Evolutionary conservation across 169 alveolate genomes (phyloP).

Genomic region (Ichthyophthirius multifiliis): DNA sequence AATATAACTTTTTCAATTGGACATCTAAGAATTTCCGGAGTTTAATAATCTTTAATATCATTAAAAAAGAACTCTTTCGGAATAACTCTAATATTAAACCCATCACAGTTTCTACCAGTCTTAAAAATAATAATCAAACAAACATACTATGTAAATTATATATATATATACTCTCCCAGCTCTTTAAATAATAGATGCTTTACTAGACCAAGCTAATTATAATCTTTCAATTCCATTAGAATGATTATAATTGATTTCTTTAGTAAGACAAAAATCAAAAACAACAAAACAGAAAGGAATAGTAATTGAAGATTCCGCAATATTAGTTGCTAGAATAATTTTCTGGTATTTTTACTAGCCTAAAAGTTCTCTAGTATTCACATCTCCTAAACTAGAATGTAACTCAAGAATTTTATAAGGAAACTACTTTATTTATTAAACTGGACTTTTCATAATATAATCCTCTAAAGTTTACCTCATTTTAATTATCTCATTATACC

Average conservation of each 20-base stretch:
- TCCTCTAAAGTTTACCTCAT: slow-evolving; percentile 38
- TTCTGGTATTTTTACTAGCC: slow-evolving; percentile 52
- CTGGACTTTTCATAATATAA: neutral
- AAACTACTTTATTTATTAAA: slow-evolving; percentile 26
- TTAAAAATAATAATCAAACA: neutral
- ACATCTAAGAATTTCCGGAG: slow-evolving; percentile 82
- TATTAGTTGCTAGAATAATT: slow-evolving; percentile 83
- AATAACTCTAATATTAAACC: slow-evolving; percentile 68
- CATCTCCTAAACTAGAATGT: slow-evolving; percentile 14
- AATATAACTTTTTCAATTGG: slow-evolving; percentile 79
- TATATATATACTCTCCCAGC: slow-evolving; percentile 51
- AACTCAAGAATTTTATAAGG: slow-evolving; percentile 40
- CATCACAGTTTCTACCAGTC: slow-evolving; percentile 76
- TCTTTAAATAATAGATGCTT: slow-evolving; percentile 76
- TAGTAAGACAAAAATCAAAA: slow-evolving; percentile 79
- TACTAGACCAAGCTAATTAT: slow-evolving; percentile 69
- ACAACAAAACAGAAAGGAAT: slow-evolving; percentile 79
- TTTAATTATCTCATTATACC: slow-evolving; percentile 62
- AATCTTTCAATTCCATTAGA: slow-evolving; percentile 55
- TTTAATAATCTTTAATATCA: slow-evolving; percentile 55
- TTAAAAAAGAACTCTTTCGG: slow-evolving; percentile 54
- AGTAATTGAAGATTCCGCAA: slow-evolving; percentile 88
- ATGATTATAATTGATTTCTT: slow-evolving; percentile 75
- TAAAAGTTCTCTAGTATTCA: neutral
- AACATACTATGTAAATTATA: neutral